A percentile compares a stretch with the other conserved stretches of the same genome.
These are phyloP conservation scores for Fusarium sp. DNA, from an alignment of 2,329 filamentous ascomycete species.

Conservation along the genomic window DNA sequence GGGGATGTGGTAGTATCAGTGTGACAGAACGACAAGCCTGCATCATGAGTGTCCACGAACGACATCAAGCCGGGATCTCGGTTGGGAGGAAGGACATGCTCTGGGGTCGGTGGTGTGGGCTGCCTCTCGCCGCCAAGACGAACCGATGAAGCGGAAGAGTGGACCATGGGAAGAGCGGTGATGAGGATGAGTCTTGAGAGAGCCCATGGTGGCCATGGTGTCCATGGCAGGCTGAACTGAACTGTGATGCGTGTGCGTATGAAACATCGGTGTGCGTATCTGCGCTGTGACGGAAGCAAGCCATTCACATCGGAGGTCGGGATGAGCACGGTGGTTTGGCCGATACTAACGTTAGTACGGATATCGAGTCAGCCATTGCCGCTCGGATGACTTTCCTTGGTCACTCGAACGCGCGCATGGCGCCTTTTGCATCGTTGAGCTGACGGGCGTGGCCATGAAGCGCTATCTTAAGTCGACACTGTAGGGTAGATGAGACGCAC, in stretches of 20 bases:
- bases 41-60: slow-evolving; percentile 24
- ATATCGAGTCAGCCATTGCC: background rate
- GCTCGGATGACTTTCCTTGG: slow-evolving; percentile 7
- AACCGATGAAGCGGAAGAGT: slow-evolving; percentile 12
- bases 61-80: slow-evolving; percentile 22
- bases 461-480: slow-evolving; percentile 7
- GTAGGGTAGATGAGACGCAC: slow-evolving; percentile 4
- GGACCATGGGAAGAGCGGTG: slow-evolving; percentile 17
- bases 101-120: slow-evolving; percentile 6
- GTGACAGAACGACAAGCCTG: slow-evolving; percentile 29
- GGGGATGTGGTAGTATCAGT: slow-evolving; percentile 33
- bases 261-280: slow-evolving; percentile 38
- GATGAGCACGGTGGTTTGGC: slow-evolving; percentile 3
- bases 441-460: slow-evolving; percentile 2
- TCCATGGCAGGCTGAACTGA: slow-evolving; percentile 1
- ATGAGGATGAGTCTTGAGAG: slow-evolving; percentile 16
- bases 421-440: background rate
- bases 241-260: slow-evolving; percentile 12
- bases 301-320: slow-evolving; percentile 6
- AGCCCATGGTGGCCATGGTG: slow-evolving; percentile 10
- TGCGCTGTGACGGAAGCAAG: slow-evolving; percentile 4
- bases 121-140: slow-evolving; percentile 14
- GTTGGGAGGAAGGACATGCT: slow-evolving; percentile 12
- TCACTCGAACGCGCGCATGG: slow-evolving; percentile 8
- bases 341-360: background rate